These are phyloP conservation scores for Papiliotrema terrestris DNA, from an alignment of 1,284 basidiomycete species.

Conservation along the genomic window DNA sequence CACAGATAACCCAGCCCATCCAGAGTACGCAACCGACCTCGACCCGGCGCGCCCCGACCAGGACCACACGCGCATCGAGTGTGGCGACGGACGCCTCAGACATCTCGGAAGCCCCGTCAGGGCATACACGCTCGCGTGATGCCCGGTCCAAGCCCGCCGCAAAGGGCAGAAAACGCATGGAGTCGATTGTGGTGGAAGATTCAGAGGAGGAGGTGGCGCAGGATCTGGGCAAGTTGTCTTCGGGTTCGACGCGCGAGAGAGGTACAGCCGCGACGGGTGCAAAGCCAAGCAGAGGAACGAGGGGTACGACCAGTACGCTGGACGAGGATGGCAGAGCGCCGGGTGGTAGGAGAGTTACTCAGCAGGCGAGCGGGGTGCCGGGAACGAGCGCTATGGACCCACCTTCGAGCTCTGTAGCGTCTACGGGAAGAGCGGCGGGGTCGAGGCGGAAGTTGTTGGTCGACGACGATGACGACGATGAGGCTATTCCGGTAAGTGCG, in stretches of 20 bases:
- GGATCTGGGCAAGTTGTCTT: constrained; percentile 1
- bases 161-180: constrained; percentile 1
- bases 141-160: background rate
- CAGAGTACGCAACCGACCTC: constrained; percentile 1
- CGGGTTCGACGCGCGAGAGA: background rate
- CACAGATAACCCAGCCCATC: constrained; percentile 1
- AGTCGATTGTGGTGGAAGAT: constrained; percentile 7
- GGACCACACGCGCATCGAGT: constrained; percentile 27
- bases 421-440: background rate
- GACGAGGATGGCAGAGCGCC: background rate
- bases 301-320: constrained; percentile 1
- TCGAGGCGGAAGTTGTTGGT: background rate
- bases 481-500: background rate
- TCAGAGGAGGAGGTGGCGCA: constrained; percentile 8
- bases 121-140: background rate
- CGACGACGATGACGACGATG: constrained; percentile 6
- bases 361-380: background rate
- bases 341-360: background rate
- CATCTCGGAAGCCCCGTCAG: constrained; percentile 4
- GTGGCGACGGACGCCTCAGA: constrained; percentile 23
- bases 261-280: background rate
- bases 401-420: background rate
- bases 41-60: constrained; percentile 4
- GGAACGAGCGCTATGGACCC: background rate
- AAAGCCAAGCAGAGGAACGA: background rate